A percentile compares a stretch with the other conserved stretches of the same genome.
Evolutionary conservation across 176 grass and related monocot genomes (phyloP).

Genomic region (Oropetium thomaeum): DNA sequence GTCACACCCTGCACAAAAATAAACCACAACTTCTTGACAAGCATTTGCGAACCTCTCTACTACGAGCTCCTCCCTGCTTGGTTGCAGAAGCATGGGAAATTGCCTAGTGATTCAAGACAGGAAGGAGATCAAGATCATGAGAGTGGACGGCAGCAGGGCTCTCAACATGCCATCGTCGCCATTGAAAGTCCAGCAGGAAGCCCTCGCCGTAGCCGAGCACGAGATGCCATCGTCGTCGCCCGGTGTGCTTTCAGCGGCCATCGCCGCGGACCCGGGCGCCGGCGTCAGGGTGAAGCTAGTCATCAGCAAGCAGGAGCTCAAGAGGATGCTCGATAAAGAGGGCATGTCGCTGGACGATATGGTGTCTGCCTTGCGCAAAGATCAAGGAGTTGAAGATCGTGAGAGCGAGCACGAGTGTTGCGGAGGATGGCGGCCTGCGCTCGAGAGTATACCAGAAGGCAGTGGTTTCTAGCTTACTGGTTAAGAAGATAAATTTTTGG

Average conservation of each 20-base stretch:
- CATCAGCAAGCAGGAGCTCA: constrained; percentile 65
- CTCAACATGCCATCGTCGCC: constrained; percentile 9
- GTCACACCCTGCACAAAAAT: neutral
- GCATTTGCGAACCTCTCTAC: neutral
- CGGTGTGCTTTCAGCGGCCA: neutral
- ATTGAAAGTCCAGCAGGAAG: neutral
- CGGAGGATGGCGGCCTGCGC: constrained; percentile 58
- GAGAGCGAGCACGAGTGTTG: neutral
- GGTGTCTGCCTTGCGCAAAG: constrained; percentile 40
- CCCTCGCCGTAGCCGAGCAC: neutral
- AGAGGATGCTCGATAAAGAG: constrained; percentile 54
- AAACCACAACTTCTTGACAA: neutral
- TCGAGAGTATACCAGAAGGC: constrained; percentile 73
- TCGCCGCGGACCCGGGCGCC: neutral
- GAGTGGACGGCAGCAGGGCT: constrained; percentile 34
- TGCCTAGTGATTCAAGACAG: constrained; percentile 49
- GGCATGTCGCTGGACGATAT: constrained; percentile 41
- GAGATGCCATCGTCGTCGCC: neutral
- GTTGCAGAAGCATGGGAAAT: constrained; percentile 55
- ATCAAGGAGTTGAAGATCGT: neutral
- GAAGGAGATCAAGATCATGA: constrained; percentile 47
- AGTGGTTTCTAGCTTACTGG: constrained; percentile 31
- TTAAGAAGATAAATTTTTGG: neutral
- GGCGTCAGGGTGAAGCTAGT: constrained; percentile 63
- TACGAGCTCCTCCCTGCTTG: neutral